Evolutionary conservation across 2,329 filamentous ascomycete species (phyloP).

Genomic region (Pestalotiopsis sp.): DNA sequence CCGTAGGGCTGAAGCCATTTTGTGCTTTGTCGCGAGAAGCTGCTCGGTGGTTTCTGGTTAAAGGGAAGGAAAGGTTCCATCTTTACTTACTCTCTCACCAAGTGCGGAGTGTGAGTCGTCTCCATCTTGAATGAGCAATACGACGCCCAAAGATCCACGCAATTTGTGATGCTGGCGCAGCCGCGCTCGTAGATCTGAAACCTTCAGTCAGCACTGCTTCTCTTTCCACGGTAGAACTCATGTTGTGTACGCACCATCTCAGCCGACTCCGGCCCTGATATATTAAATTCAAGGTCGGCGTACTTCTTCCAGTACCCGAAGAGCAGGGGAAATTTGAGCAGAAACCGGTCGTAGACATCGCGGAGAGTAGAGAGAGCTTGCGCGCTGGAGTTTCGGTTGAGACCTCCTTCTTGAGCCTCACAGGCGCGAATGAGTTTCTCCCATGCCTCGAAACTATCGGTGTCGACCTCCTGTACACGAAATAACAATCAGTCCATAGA

Average conservation of each 20-base stretch:
- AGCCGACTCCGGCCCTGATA: constrained; percentile 93
- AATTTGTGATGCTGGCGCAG: constrained; percentile 88
- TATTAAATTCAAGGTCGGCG: constrained; percentile 95
- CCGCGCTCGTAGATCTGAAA: constrained; percentile 91
- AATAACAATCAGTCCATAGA: constrained; percentile 17
- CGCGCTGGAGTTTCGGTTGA: constrained; percentile 95
- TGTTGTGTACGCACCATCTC: constrained; percentile 70
- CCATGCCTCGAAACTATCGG: constrained; percentile 94
- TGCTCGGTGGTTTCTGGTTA: constrained; percentile 54
- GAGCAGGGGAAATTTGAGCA: constrained; percentile 90
- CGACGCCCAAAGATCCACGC: constrained; percentile 95
- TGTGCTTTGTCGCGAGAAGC: constrained; percentile 31
- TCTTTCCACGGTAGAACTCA: background rate
- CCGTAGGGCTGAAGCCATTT: constrained; percentile 28
- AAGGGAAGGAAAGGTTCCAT: constrained; percentile 66
- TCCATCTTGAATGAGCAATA: constrained; percentile 99
- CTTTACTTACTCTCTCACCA: constrained; percentile 99
- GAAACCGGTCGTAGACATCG: constrained; percentile 87
- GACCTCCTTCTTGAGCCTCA: constrained; percentile 84
- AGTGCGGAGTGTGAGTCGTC: constrained; percentile 89
- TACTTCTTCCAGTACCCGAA: constrained; percentile 99
- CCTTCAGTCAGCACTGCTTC: background rate
- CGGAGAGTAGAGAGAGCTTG: constrained; percentile 87
- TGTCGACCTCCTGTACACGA: constrained; percentile 59
- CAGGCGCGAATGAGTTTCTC: constrained; percentile 86